phyloP scores from a whole-genome alignment of 2,329 filamentous ascomycete genomes.

The Aspergillus sergii region DNA sequence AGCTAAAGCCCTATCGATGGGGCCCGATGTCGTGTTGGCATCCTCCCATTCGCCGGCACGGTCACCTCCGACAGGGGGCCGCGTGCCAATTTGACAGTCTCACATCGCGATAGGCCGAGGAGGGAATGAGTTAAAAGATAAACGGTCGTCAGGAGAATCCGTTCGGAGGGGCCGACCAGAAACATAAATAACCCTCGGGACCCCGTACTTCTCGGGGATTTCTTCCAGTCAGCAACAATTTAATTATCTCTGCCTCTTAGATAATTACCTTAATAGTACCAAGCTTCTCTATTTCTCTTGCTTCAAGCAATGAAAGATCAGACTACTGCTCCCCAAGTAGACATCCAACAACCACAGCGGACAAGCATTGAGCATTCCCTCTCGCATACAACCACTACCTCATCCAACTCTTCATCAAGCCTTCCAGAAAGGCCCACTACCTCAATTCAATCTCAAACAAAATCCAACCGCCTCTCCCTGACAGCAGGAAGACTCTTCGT shows the following conservation, averaged over 20 bases:
- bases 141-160: background rate
- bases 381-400: constrained; percentile 24
- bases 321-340: constrained; percentile 1
- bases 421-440: constrained; percentile 5
- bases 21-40: constrained; percentile 17
- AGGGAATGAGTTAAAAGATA: background rate
- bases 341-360: background rate
- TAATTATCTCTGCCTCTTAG: background rate
- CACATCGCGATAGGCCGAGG: background rate
- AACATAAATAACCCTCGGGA: constrained; percentile 4
- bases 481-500: constrained; percentile 15
- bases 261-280: background rate
- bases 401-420: constrained; percentile 12
- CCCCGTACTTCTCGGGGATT: background rate
- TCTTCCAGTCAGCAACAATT: background rate
- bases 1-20: constrained; percentile 31
- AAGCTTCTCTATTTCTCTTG: background rate
- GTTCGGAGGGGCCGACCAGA: background rate
- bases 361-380: constrained; percentile 10
- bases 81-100: background rate
- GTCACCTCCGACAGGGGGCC: constrained; percentile 10
- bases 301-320: constrained; percentile 9
- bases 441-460: constrained; percentile 9
- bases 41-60: constrained; percentile 16
- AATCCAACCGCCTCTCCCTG: background rate